A percentile compares a stretch with the other conserved stretches of the same genome.
phyloP scores from a whole-genome alignment of 129 eudicot genomes.

The Saussurea involucrata region DNA sequence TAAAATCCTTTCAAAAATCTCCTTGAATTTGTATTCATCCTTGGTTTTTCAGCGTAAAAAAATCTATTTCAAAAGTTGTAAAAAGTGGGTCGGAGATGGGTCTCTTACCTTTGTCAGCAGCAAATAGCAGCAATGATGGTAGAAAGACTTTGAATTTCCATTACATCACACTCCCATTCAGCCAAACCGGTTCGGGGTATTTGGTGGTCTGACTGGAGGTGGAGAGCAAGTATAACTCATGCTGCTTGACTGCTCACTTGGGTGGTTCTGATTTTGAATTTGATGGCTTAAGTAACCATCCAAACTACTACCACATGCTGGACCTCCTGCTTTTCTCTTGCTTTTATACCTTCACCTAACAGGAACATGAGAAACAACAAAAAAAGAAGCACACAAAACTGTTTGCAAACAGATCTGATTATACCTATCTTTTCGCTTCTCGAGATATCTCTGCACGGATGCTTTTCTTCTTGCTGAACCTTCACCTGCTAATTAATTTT shows the following conservation, averaged over 20 bases:
- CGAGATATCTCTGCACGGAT: constrained; percentile 68
- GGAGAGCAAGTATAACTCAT: constrained; percentile 35
- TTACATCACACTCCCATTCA: constrained; percentile 24
- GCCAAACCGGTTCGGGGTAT: constrained; percentile 42
- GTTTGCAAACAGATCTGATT: not conserved
- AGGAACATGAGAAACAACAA: constrained; percentile 42
- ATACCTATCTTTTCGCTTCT: constrained; percentile 70
- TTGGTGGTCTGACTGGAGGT: constrained; percentile 42
- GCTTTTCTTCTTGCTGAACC: constrained; percentile 65
- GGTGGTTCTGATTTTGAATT: constrained; percentile 29
- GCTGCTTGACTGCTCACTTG: constrained; percentile 31
- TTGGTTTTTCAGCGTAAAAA: not conserved
- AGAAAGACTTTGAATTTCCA: constrained; percentile 25
- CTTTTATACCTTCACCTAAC: constrained; percentile 71
- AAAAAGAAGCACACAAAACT: not conserved
- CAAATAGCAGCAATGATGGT: constrained; percentile 9
- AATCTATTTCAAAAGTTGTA: not conserved
- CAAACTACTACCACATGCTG: constrained; percentile 39
- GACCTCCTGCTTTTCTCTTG: constrained; percentile 50
- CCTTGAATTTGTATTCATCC: too few relatives aligned
- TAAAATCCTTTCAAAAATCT: not conserved
- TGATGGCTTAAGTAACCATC: constrained; percentile 44
- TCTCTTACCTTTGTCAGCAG: constrained; percentile 36
- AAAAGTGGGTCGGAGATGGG: not conserved
- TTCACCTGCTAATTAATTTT: constrained; percentile 37